phyloP scores from a whole-genome alignment of 257 asterid species.

The Forsythia suspensa region DNA sequence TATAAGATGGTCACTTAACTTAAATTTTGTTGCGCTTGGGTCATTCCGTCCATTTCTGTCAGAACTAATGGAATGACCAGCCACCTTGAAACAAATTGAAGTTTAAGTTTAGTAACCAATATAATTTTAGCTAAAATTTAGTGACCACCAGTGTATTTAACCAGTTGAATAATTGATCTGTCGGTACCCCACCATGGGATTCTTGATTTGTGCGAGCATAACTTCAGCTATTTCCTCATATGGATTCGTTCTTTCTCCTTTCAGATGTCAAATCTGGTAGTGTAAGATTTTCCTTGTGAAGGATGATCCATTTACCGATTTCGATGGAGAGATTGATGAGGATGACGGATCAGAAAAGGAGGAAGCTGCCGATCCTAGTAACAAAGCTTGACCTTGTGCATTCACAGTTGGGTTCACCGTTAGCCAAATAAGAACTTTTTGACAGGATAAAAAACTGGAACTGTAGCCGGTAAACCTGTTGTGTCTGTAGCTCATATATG shows the following conservation, averaged over 20 bases:
- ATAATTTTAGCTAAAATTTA: too few relatives aligned
- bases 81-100: neutral
- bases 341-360: neutral
- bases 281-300: neutral
- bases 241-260: neutral
- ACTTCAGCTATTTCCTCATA: too few relatives aligned
- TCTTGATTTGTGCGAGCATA: neutral
- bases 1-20: too few relatives aligned
- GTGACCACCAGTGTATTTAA: too few relatives aligned
- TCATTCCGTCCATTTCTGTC: too few relatives aligned
- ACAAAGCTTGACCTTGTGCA: too few relatives aligned
- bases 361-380: neutral
- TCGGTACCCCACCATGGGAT: neutral
- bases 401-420: too few relatives aligned
- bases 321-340: neutral
- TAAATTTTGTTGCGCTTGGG: too few relatives aligned
- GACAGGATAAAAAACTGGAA: neutral
- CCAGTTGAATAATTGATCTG: neutral
- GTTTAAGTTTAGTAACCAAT: neutral
- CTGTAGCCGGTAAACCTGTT: neutral
- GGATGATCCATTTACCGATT: neutral
- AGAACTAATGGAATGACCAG: too few relatives aligned
- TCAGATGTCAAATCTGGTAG: neutral
- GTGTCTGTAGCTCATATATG: neutral
- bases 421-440: too few relatives aligned